Evolutionary conservation across 2,329 filamentous ascomycete species (phyloP).

Genomic region (Aspergillus transmontanensis): DNA sequence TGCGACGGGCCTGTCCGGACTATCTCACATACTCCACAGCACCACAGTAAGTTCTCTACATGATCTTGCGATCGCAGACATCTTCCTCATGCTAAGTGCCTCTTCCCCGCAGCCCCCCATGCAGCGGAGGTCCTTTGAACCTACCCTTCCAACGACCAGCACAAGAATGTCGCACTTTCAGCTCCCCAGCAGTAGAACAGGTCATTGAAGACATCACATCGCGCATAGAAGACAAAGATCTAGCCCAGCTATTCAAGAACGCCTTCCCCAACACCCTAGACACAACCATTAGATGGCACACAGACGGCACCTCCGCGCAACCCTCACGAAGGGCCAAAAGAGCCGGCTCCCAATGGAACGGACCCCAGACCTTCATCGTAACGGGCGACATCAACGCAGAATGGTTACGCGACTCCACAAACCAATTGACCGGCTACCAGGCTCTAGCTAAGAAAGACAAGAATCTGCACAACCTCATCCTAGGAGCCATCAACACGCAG

Average conservation of each 20-base stretch:
- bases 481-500: constrained; percentile 95
- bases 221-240: constrained; percentile 79
- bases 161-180: constrained; percentile 82
- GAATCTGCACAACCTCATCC: constrained; percentile 74
- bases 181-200: constrained; percentile 80
- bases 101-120: constrained; percentile 63
- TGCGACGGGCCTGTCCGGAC: constrained; percentile 62
- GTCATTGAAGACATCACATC: constrained; percentile 82
- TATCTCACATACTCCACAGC: constrained; percentile 63
- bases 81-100: background rate
- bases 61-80: background rate
- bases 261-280: constrained; percentile 90
- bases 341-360: constrained; percentile 72
- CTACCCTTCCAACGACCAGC: constrained; percentile 87
- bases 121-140: constrained; percentile 74
- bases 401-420: constrained; percentile 90
- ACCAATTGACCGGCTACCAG: constrained; percentile 91
- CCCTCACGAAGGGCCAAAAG: constrained; percentile 37
- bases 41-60: constrained; percentile 57
- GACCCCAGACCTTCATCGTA: constrained; percentile 88
- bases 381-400: constrained; percentile 92
- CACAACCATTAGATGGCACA: constrained; percentile 87
- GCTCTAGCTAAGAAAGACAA: constrained; percentile 78
- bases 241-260: constrained; percentile 92
- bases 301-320: constrained; percentile 55